Evolutionary conservation across 495 filamentous ascomycete species (phyloP), one percentile per base, ranked within the genome.

Genomic region (Penicillium cosmopolitanum): DNA sequence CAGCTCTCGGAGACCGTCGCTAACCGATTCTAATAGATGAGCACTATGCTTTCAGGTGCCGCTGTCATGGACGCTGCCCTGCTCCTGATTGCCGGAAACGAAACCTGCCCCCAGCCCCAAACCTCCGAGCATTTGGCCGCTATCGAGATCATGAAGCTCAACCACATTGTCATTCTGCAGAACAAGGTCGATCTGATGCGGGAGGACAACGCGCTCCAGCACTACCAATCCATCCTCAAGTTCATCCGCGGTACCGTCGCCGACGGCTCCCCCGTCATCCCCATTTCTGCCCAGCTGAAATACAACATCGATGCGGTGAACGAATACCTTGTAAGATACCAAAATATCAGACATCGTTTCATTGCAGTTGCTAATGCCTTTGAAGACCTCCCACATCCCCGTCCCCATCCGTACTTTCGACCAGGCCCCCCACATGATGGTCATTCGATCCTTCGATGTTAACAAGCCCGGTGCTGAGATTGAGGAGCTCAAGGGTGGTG

Each of bases 401-500:
- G 87, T 98, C 19, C 95, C 95, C 3, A 68, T 88, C 33, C 84
- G 95, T 76, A 91, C 97, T 74, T 98, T 98, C 81, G 82, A 86
- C 56, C 86, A 87, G 61, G 89, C 90, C 43, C 95, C 95, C 28
- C 92, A 96, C 77, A 96, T 98, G 91, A 98, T 98, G 66, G 88
- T 98, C 67, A 98, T 98, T 72, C 89, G 95, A 64, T 97, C 93
- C 5, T 98, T 98, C 74, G 95, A 98, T 69, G 96, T 98, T 64
- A 98, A 98, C 86, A 98, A 98, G 84, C 95, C 95, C 38, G 95
- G 95, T 85, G 92, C 96, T n/a, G 96, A 97, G 79, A 97, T 98
- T 58, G 96, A 98, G 34, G 96, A 98, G 65, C 83, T 98, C 61
- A 98, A 98, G 84, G 95, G 95, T 70, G 95, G 95, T 84, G 95